Conservation (phyloP, 2,329 filamentous ascomycete genomes). For the Arthrinium phaeospermum region DNA sequence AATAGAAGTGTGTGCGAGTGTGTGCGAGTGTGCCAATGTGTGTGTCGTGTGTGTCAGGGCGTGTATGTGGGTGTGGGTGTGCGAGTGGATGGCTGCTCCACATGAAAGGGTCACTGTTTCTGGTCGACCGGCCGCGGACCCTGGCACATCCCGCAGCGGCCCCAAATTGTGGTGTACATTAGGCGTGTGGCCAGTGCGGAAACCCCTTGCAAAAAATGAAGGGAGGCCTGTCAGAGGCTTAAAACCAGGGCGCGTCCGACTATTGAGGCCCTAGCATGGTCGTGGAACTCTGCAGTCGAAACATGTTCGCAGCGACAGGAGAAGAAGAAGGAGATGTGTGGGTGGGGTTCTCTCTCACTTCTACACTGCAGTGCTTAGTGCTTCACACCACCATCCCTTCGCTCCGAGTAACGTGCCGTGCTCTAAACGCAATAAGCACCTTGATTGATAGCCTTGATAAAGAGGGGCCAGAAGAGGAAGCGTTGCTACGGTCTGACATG, state of each 20-base stretch:
- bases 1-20: background rate
- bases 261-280: constrained; percentile 28
- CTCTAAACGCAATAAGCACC: constrained; percentile 6
- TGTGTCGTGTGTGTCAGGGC: background rate
- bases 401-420: background rate
- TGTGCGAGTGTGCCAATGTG: background rate
- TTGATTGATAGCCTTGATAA: background rate
- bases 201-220: constrained; percentile 18
- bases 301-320: background rate
- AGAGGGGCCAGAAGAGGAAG: background rate
- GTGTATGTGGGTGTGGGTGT: constrained; percentile 15
- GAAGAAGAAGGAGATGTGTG: background rate
- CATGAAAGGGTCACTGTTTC: constrained; percentile 15
- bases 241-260: constrained; percentile 33
- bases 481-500: background rate
- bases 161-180: constrained; percentile 27
- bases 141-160: constrained; percentile 34
- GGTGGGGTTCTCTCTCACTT: background rate
- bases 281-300: constrained; percentile 25
- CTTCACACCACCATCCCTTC: background rate
- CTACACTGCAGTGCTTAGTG: background rate
- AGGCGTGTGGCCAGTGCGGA: constrained; percentile 37
- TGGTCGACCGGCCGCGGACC: constrained; percentile 24
- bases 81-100: constrained; percentile 9
- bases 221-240: constrained; percentile 36